These are phyloP conservation scores for Furcasterigmium furcatum DNA, from an alignment of 2,329 filamentous ascomycete species.

Conservation along the genomic window DNA sequence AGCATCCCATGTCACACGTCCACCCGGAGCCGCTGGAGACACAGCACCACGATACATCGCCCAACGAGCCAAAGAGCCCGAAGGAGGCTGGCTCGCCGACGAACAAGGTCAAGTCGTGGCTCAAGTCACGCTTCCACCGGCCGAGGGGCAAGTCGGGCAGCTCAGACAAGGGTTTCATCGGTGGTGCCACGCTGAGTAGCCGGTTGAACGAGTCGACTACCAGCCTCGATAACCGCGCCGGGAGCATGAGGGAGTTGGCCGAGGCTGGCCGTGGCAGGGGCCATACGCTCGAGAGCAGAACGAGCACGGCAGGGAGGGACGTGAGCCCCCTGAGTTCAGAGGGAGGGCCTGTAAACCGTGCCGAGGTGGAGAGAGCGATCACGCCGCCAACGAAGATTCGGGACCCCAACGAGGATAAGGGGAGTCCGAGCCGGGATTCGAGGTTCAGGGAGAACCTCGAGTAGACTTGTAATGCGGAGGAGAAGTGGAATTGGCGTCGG, in stretches of 20 bases:
- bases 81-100: conserved; percentile 19
- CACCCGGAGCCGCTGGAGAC: conserved; percentile 12
- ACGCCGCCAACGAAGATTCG: conserved; percentile 33
- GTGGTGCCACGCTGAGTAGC: conserved; percentile 41
- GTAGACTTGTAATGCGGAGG: too few relatives aligned
- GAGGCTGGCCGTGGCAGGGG: conserved; percentile 33
- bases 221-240: conserved; percentile 36
- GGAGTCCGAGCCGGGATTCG: conserved; percentile 54
- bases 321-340: conserved; percentile 15
- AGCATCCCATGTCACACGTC: background rate
- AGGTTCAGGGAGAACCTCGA: conserved; percentile 57
- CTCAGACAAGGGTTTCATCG: conserved; percentile 43
- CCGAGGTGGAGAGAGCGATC: conserved; percentile 19
- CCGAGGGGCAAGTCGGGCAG: conserved; percentile 32
- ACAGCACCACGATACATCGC: conserved; percentile 5
- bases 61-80: conserved; percentile 7
- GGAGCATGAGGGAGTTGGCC: conserved; percentile 44
- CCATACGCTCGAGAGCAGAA: conserved; percentile 22
- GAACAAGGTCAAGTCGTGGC: conserved; percentile 49
- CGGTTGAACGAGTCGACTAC: conserved; percentile 39
- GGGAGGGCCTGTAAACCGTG: conserved; percentile 45
- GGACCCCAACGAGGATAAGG: conserved; percentile 30
- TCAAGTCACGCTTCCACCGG: conserved; percentile 51
- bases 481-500: too few relatives aligned
- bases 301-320: conserved; percentile 15